Evolutionary conservation across 169 alveolate genomes (phyloP), one percentile per base, ranked within the genome.

Genomic region (Cardiosporidium cionae): DNA sequence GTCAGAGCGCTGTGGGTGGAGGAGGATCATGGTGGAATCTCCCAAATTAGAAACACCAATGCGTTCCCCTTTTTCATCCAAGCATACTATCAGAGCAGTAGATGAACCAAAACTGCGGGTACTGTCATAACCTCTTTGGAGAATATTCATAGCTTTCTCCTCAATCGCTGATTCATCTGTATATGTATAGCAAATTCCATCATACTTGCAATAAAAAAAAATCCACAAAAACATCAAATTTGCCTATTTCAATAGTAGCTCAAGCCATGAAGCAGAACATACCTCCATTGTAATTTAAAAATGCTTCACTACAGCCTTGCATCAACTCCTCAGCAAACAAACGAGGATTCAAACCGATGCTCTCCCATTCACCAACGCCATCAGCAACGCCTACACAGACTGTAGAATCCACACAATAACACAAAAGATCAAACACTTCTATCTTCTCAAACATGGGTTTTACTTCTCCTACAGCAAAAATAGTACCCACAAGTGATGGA

Each of bases 311-410:
- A 71, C 84, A 74, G 44, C 86, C 86, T 22, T 62, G 27, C 72
- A 85, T 84, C 28, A 85, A 82, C 63, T 85, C 90, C 16, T 76
- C 68, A 7, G 90, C 86, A 63, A 85, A 85, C 29, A 70, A 68
- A n/a, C 79, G 70, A 25, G 89, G 86, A 9, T 80, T 75, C 3
- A 85, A 37, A 23, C 90, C 90, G 72, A 84, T 80, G 37, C 74
- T 65, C 1, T 72, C 90, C 90, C 90, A 84, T 52, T 84, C 91
- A 53, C 86, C 89, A 5, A 84, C 90, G 2, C 90, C 90, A 36
- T 84, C 90, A 2, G 90, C 90, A n/a, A 91, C 91, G 9, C 93
- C 91, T 16, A 89, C 66, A 16, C 90, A 28, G 37, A 76, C 82
- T 27, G 27, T 44, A 16, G 58, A 44, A 44, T 44, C n/a, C 16